Evolutionary conservation across 768 basidiomycete species (phyloP), one percentile per base, ranked within the genome.

Genomic region (Paxillus involutus): DNA sequence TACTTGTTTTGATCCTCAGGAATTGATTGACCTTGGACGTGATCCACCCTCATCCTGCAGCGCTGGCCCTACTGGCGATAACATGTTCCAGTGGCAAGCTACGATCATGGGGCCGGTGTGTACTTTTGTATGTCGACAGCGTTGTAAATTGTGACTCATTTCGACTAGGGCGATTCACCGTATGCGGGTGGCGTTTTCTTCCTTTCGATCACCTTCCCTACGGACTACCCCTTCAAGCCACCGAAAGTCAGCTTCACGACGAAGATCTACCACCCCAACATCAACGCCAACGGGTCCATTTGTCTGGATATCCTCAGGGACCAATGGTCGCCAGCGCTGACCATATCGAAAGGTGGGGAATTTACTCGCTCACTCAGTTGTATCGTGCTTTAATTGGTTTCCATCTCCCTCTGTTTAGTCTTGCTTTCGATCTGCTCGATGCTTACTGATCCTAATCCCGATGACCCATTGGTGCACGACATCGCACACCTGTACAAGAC

Each of bases 401-500:
- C 45, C 39, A 43, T 48, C 44, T 6, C 4, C 30, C 6, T 16
- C 42, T 43, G 41, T 30, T 9, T 59, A 98, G 96, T 99, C 39
- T 73, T 99, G 30, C 82, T 98, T 64, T 97, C 95, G 68, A 98
- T 99, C 72, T 98, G 96, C 71, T 99, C 97, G 64, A 95, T 98
- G 93, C 76, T 99, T 67, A 99, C 96, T 47, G 97, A 99, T 72
- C 97, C 97, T 59, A 99, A 98, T 76, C 96, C 96, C 51, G 97
- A 99, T 73, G 97, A 99, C 69, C 97, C 97, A 3, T 80, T 98
- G 73, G 96, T 98, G 46, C 97, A 97, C 50, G 97, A 99, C 68
- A 98, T 98, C 60, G 97, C 97, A 52, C 93, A 96, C 74, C 75
- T 98, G 62, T 99, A 99, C 86, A 99, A 98, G 93, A 98, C 95